Evolutionary conservation across 495 filamentous ascomycete species (phyloP), one percentile per base, ranked within the genome.

Genomic region (Neurospora terricola): DNA sequence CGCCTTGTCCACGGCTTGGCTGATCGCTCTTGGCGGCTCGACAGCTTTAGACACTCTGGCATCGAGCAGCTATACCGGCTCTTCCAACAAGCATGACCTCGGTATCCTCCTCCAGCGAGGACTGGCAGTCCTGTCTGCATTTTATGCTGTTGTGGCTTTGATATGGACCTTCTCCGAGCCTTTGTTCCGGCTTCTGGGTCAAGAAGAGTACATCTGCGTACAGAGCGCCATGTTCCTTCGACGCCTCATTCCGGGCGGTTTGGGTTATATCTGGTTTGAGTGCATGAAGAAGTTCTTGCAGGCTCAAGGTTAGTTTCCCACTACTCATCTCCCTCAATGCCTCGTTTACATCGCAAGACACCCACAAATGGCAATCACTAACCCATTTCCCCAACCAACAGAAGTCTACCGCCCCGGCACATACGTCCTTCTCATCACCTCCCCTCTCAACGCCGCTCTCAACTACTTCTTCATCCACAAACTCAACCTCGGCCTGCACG

Each of bases 221-320:
- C 88, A 94, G 69, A 92, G 91, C 69, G 90, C 92, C 8, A 86
- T 85, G 42, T 97, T 97, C 77, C 83, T 97, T 10, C 90, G 86
- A 14, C 91, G 88, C 72, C 84, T 97, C 37, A 92, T 94, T 21
- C 94, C 94, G 0, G 94, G 94, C 5, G 94, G 94, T 0, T 76
- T 97, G 68, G 94, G 94, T 2, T 97, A 97, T 80, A 90, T 97
- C 62, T 97, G 93, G 80, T 97, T 97, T 76, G 94, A 97, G 80
- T 83, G 89, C 14, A 90, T 93, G 88, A 97, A 97, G 82, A 97
- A 97, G 81, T 97, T 90, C 77, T 83, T 97, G 16, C 94, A 97
- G 80, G 94, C 94, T 4, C 94, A 97, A 85, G 92, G 91, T 91
- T 83, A 34, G 75, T 37, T 62, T 38, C 8, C 70, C 34, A 36